Base-by-base conservation (phyloP, 75 land plant species). In the Cunninghamia lanceolata region DNA sequence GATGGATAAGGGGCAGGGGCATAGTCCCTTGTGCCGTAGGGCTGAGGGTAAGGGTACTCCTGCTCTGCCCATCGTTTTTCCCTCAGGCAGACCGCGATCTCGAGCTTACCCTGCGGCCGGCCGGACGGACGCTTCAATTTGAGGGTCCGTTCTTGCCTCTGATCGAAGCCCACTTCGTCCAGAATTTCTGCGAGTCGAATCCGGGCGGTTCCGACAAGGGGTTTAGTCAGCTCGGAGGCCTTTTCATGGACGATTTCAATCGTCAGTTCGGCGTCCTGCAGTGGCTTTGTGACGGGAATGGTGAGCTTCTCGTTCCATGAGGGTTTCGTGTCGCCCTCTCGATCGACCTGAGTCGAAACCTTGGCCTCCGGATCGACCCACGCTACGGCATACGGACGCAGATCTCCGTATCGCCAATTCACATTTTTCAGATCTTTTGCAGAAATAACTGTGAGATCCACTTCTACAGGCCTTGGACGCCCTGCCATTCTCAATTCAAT, bases 341-440 rank as follows among this genome's bases (percentile, higher is more conserved):
- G 85, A 89, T 93, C 94, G 76, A 91, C 86, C 43, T 86, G 88
- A 85, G 95, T 94, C 83, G 93, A 76, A 84, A 91, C 85, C 68
- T 94, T 93, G 85, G 71, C 78, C 10, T 90, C 92, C 5, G 94
- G 92, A 87, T 93, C 91, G 87, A 95, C 68, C 93, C 92, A 93
- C 86, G 88, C 90, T 87, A 93, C 90, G 76, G 78, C 94, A 88
- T 95, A 95, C 82, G 96, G 90, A 50, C 90, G 88, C 82, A 94
- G 91, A 46, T 91, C 89, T 76, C 97, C 96, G 85, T 86, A 68
- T 34, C 88, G 83, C 92, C 94, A 90, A 85, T 92, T 95, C 82
- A 95, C 97, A 89, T 95, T 95, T 83, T 95, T 94, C 50, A 95
- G 90, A 86, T 95, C 93, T 82, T 92, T 93, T 0, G 94, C 97